These are phyloP conservation scores for Echites panduratus DNA, from an alignment of 257 asterid genomes.

Conservation along the genomic window DNA sequence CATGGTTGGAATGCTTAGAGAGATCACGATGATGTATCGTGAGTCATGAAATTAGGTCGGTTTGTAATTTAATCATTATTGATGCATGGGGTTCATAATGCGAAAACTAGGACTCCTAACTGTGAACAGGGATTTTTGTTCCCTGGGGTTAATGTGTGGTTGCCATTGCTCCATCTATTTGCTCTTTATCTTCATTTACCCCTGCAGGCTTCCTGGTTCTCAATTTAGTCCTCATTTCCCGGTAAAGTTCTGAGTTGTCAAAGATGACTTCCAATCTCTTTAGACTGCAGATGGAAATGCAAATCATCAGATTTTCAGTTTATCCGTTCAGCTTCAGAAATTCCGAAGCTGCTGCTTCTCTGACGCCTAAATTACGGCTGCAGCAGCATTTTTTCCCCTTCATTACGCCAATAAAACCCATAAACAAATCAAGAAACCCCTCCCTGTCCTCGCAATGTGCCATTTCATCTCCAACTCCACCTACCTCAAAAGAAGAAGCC, in stretches of 20 bases:
- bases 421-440: slow-evolving; percentile 24
- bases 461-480: slow-evolving; percentile 61
- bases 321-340: slow-evolving; percentile 10
- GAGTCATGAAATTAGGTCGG: background rate
- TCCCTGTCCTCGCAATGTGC: slow-evolving; percentile 30
- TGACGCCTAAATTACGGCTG: slow-evolving; percentile 11
- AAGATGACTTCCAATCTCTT: slow-evolving; percentile 12
- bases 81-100: background rate
- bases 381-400: slow-evolving; percentile 11
- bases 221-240: background rate
- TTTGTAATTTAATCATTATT: background rate
- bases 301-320: slow-evolving; percentile 7
- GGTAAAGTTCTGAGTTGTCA: background rate
- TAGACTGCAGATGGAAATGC: background rate
- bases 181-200: background rate
- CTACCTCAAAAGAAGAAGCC: slow-evolving; percentile 73
- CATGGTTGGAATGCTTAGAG: background rate
- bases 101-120: background rate
- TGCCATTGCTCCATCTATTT: slow-evolving; percentile 5
- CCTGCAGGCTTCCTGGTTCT: background rate
- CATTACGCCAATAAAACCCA: slow-evolving; percentile 17
- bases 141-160: background rate
- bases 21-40: background rate
- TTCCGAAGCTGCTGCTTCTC: slow-evolving; percentile 10
- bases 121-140: background rate